Base-by-base conservation (phyloP, 345 rosid species). In the Citrus mangshanensis region DNA sequence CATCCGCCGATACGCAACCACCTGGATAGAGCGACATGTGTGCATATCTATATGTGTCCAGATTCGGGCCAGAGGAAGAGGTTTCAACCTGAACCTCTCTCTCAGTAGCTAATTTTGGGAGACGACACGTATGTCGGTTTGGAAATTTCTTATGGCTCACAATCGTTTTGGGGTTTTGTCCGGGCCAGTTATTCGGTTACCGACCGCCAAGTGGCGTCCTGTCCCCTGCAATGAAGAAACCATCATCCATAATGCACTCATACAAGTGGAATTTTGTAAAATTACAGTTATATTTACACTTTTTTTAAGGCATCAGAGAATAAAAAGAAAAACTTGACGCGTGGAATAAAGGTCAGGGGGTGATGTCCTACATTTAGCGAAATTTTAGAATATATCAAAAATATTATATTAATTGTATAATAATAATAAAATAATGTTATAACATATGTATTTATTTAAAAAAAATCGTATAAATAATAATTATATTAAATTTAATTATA, bases 171-270 rank as follows among this genome's bases (percentile, higher is more conserved):
- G 58, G 56, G 56, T 7, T 35, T 21, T 65, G 68, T 21, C 49
- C 16, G 9, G 13, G 28, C 49, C 14, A 46, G 35, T 18, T 32
- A 0, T 8, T 65, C 46, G 24, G 13, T 18, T 34, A 68, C 6
- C 19, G 10, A 38, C 55, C 28, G 72, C 72, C 72, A 68, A 68
- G 54, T 68, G 71, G 71, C 51, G 5, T n/a, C 71, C 46, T 68
- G 9, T 13, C 5, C 12, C 18, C 51, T 0, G 0, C 5, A 1
- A 46, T 3, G 51, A 5, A 12, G 30, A 67, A 38, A 14, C n/a
- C n/a, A 67, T 9, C 25, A 67, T 9, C 25, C 13, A 25, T 0
- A 5, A 16, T 32, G 4, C 68, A 34, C 1, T 34, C 7, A 0
- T 34, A 1, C 7, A 34, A 34, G 37, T 34, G 37, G 37, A 34